Percentiles rank a stretch among this genome's conserved stretches.
phyloP scores from a whole-genome alignment of 805 yeast species.

The Pichia cephalocereana region DNA sequence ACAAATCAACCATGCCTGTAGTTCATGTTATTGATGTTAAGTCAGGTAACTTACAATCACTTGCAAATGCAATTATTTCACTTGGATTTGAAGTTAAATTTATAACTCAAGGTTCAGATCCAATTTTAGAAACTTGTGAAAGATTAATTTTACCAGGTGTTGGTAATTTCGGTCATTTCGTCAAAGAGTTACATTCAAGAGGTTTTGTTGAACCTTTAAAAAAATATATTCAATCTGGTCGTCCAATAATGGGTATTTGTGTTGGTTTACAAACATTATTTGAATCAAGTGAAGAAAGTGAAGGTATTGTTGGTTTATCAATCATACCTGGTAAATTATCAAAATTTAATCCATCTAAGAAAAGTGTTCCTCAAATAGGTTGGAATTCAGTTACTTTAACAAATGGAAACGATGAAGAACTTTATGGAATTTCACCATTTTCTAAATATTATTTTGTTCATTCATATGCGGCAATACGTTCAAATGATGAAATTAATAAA shows the following conservation, averaged over 20 bases:
- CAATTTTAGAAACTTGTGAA: constrained; percentile 36
- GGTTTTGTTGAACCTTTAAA: constrained; percentile 59
- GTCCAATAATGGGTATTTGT: constrained; percentile 92
- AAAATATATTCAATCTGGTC: constrained; percentile 64
- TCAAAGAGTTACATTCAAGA: constrained; percentile 52
- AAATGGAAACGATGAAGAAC: constrained; percentile 14
- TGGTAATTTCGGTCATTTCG: constrained; percentile 94
- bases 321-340: constrained; percentile 43
- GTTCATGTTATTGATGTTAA: constrained; percentile 86
- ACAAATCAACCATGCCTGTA: constrained; percentile 9
- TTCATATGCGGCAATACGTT: constrained; percentile 68
- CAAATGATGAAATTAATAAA: constrained; percentile 26
- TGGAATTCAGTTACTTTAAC: constrained; percentile 51
- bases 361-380: constrained; percentile 94
- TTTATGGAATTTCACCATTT: constrained; percentile 57
- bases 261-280: constrained; percentile 91
- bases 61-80: constrained; percentile 74
- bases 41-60: constrained; percentile 87
- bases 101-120: constrained; percentile 51
- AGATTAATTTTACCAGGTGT: constrained; percentile 88
- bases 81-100: constrained; percentile 64
- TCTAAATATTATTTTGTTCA: constrained; percentile 90
- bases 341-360: constrained; percentile 52
- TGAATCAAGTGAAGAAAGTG: constrained; percentile 64
- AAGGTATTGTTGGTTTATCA: constrained; percentile 49